phyloP scores from a whole-genome alignment of 2,329 filamentous ascomycete genomes.

The Ophiostoma sp. region DNA sequence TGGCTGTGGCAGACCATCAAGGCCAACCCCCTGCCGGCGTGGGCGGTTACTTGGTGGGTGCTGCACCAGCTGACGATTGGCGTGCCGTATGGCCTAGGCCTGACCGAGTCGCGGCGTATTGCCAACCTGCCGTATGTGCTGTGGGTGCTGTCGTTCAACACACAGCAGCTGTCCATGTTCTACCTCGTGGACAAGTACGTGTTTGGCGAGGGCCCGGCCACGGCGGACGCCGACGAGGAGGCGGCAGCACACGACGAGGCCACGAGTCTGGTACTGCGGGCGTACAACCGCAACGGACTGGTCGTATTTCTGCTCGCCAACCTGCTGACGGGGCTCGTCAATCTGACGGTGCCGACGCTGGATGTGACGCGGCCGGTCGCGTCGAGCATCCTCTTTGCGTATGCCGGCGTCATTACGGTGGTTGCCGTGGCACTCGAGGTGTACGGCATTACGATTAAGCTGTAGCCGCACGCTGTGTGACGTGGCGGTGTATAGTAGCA shows the following conservation, averaged over 20 bases:
- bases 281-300: slow-evolving; percentile 85
- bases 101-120: slow-evolving; percentile 77
- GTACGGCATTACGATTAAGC: slow-evolving; percentile 63
- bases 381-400: slow-evolving; percentile 69
- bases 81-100: slow-evolving; percentile 58
- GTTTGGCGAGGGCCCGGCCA: slow-evolving; percentile 60
- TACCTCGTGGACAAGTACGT: slow-evolving; percentile 70
- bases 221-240: slow-evolving; percentile 58
- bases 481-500: background rate
- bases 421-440: slow-evolving; percentile 62
- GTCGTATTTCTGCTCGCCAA: slow-evolving; percentile 83
- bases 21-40: slow-evolving; percentile 52
- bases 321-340: slow-evolving; percentile 80
- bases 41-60: slow-evolving; percentile 61
- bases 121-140: slow-evolving; percentile 91
- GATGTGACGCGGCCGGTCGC: slow-evolving; percentile 59
- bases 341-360: slow-evolving; percentile 78
- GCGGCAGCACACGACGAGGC: slow-evolving; percentile 59
- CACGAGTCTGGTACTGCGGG: slow-evolving; percentile 74
- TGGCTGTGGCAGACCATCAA: background rate
- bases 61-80: slow-evolving; percentile 66
- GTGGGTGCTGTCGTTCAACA: slow-evolving; percentile 91
- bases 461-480: slow-evolving; percentile 39
- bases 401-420: slow-evolving; percentile 61
- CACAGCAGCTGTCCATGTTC: slow-evolving; percentile 71